These are phyloP conservation scores for Alternaria sp. DNA, from an alignment of 2,329 filamentous ascomycete species.

Conservation along the genomic window DNA sequence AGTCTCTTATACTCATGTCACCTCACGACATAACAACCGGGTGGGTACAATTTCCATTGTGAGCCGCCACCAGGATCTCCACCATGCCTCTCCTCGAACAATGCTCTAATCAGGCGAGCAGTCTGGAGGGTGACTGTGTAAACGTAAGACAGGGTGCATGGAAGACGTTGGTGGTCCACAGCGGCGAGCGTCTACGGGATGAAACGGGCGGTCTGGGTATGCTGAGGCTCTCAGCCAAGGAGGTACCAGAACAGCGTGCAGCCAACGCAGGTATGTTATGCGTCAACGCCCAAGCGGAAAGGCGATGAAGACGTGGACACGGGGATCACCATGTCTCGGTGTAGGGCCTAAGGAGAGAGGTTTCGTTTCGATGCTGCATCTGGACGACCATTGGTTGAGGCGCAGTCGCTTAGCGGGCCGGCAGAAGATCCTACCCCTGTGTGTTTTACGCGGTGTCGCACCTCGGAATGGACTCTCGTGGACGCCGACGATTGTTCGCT, in stretches of 20 bases:
- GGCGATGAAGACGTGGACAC: conserved; percentile 23
- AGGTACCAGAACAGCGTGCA: conserved; percentile 21
- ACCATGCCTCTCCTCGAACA: conserved; percentile 16
- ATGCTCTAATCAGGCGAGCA: conserved; percentile 45
- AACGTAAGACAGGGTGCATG: conserved; percentile 39
- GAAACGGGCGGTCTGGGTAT: conserved; percentile 42
- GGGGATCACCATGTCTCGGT: conserved; percentile 26
- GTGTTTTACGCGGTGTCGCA: conserved; percentile 46
- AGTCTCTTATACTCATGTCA: conserved; percentile 39
- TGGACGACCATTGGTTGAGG: conserved; percentile 38
- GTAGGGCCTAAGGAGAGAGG: conserved; percentile 29
- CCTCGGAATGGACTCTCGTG: too few relatives aligned
- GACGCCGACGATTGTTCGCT: not conserved
- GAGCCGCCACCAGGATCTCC: conserved; percentile 23
- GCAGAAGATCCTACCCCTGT: conserved; percentile 33
- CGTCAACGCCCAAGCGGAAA: conserved; percentile 30
- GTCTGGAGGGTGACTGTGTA: conserved; percentile 35
- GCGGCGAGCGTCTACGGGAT: conserved; percentile 42
- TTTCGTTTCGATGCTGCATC: conserved; percentile 39
- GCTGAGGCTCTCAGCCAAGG: conserved; percentile 44
- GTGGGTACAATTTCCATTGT: conserved; percentile 13
- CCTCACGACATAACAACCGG: too few relatives aligned
- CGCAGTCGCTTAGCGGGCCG: conserved; percentile 40
- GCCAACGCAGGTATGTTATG: conserved; percentile 44
- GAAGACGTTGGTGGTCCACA: conserved; percentile 34